Evolutionary conservation across 805 yeast species (phyloP), one percentile per base, ranked within the genome.

Genomic region (Sugiyamaella chiloensis): DNA sequence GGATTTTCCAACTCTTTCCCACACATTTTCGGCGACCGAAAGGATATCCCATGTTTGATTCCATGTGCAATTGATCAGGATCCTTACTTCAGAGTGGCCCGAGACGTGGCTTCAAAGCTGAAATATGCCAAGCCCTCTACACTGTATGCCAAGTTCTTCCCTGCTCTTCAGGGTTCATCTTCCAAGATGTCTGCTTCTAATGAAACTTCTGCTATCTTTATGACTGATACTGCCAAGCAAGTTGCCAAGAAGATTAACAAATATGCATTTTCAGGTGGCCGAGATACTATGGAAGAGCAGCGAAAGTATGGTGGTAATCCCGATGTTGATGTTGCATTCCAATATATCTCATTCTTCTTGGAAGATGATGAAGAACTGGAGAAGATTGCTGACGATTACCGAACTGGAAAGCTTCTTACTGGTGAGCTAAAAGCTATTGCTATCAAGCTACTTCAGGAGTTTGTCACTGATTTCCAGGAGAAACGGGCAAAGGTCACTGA

Each of bases 41-140:
- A 82, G 42, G 93, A 90, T 72, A 88, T 97, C 0, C 98, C 96
- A 53, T 88, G 96, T 69, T 74, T 93, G 67, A 93, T 93, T 67
- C 99, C 99, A 32, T 93, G 99, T 76, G 99, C 99, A 41, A 93
- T 93, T 65, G 99, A 93, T 66, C 99, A 91, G 74, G 99, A 93
- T 68, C 98, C 99, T 24, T 93, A 93, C 69, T 93, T 93, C 74
- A 79, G 99, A 69, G 95, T 93, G 19, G 87, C 96, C 69, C 79
- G 99, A 70, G 99, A 93, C 66, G 99, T 93, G 56, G 97, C 99
- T 8, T 89, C 83, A 61, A 93, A 91, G 68, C 78, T 93, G 65
- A 85, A 84, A 67, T 95, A 78, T 65, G 73, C 89, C 53, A 93
- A 93, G 70, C 98, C 98, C 16, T 81, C 96, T 7, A 77, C 93